Base-by-base conservation (phyloP, 1,284 basidiomycete genomes). In the Papiliotrema terrestris region DNA sequence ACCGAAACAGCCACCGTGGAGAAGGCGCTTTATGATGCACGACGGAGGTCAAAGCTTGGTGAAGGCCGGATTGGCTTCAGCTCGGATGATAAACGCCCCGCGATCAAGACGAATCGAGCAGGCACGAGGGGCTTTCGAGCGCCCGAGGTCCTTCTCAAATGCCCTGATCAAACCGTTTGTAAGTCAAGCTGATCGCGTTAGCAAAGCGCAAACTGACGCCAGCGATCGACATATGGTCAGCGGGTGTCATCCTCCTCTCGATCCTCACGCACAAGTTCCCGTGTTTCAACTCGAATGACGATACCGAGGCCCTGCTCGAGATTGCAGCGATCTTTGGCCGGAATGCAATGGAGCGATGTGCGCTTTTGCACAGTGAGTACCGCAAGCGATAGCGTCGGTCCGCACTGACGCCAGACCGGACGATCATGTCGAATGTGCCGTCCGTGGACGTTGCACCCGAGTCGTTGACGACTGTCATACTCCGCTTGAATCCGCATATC, bases 151-250 rank as follows among this genome's bases (percentile, higher is more conserved):
- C 77, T 99, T 25, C 78, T 98, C 47, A 99, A 98, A 76, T 99
- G 95, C 66, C 86, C 86, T 20, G 88, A 93, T 63, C 95, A 99
- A 77, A 88, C 87, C 4, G 90, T 91, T 57, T 89, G 93, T 92
- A 67, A 61, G 84, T 79, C 25, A 23, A 9, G 32, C 39, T 54
- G 19, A 44, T 42, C 29, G 2, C 29, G 2, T 41, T 38, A 29
- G 19, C 9, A 17, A 2, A 5, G 4, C 20, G 4, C 43, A 22
- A 38, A 29, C 45, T 52, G 37, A 52, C 26, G 8, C 5, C 39
- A 91, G 95, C 95, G 11, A 87, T 98, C 67, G 95, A 99, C 70
- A 85, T 98, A 41, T 99, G 95, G 95, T 89, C 94, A 1, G 91
- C 86, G 1, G 95, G 95, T 1, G 87, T 89, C 69, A 96, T 98